Conservation (phyloP, 805 yeast species). For the Kodamaea kakaduensis region DNA sequence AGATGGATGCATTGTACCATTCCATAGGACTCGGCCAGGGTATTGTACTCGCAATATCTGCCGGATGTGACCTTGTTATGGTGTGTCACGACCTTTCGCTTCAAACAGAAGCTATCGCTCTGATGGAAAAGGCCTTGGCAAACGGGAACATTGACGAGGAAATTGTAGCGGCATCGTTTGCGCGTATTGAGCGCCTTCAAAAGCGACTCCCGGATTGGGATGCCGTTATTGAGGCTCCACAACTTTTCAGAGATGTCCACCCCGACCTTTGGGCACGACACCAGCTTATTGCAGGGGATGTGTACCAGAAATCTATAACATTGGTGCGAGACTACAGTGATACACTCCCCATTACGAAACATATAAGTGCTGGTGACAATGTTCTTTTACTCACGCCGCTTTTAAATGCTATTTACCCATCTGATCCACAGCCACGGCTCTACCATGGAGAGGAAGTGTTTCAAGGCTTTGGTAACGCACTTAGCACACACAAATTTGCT, state of each 20-base stretch:
- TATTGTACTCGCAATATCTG: slow-evolving; percentile 55
- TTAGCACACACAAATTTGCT: slow-evolving; percentile 34
- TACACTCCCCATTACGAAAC: slow-evolving; percentile 46
- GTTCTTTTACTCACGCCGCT: slow-evolving; percentile 36
- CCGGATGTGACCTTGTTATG: slow-evolving; percentile 62
- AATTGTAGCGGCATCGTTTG: slow-evolving; percentile 35
- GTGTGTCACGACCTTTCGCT: slow-evolving; percentile 54
- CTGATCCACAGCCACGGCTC: slow-evolving; percentile 15
- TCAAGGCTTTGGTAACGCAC: slow-evolving; percentile 45
- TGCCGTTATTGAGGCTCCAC: slow-evolving; percentile 25
- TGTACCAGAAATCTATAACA: slow-evolving; percentile 51
- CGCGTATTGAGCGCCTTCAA: slow-evolving; percentile 44
- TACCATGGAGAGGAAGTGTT: slow-evolving; percentile 50
- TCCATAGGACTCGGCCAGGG: slow-evolving; percentile 68
- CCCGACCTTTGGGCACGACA: slow-evolving; percentile 41
- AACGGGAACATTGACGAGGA: slow-evolving; percentile 44
- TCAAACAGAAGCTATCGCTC: slow-evolving; percentile 53
- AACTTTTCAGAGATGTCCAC: slow-evolving; percentile 23
- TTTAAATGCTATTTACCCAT: slow-evolving; percentile 33
- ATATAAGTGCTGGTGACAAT: slow-evolving; percentile 26
- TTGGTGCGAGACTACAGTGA: slow-evolving; percentile 50
- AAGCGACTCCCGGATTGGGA: slow-evolving; percentile 42
- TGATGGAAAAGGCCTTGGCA: slow-evolving; percentile 33
- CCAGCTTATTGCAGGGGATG: slow-evolving; percentile 38
- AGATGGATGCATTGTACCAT: slow-evolving; percentile 58